Percentiles rank a stretch among this genome's conserved stretches.
These are phyloP conservation scores for Plasmodium ovale DNA, from an alignment of 169 alveolate species.

Conservation along the genomic window DNA sequence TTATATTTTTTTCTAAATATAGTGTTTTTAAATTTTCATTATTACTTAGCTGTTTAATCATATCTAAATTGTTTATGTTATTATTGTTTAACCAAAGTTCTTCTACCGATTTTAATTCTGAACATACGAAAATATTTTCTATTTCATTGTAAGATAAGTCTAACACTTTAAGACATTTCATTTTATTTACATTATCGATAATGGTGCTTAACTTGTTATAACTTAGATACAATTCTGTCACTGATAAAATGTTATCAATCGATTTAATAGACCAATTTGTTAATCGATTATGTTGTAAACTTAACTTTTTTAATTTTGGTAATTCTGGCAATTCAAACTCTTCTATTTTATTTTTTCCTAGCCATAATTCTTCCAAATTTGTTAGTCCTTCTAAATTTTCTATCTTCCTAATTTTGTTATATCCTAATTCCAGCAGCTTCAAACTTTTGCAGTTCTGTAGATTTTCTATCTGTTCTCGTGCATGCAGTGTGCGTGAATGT, in stretches of 20 bases:
- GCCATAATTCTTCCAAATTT: slow-evolving; percentile 88
- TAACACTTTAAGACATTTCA: slow-evolving; percentile 77
- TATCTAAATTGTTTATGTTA: slow-evolving; percentile 75
- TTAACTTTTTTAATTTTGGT: slow-evolving; percentile 82
- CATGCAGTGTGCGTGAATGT: too few relatives aligned
- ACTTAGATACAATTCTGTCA: slow-evolving; percentile 86
- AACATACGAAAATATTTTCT: slow-evolving; percentile 69
- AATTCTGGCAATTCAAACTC: slow-evolving; percentile 79
- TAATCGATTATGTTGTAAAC: slow-evolving; percentile 88
- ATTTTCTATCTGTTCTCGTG: slow-evolving; percentile 82
- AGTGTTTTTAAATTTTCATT: slow-evolving; percentile 82
- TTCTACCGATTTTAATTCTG: slow-evolving; percentile 80
- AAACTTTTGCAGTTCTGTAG: slow-evolving; percentile 80
- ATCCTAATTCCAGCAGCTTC: slow-evolving; percentile 89
- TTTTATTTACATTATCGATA: slow-evolving; percentile 3
- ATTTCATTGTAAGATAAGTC: slow-evolving; percentile 87
- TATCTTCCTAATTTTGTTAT: slow-evolving; percentile 87
- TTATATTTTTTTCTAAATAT: slow-evolving; percentile 87
- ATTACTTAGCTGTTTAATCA: slow-evolving; percentile 73
- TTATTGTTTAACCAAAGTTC: slow-evolving; percentile 90
- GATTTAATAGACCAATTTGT: slow-evolving; percentile 81
- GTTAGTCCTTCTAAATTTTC: slow-evolving; percentile 84
- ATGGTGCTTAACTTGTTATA: slow-evolving; percentile 79
- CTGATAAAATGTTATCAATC: slow-evolving; percentile 68
- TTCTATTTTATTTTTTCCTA: slow-evolving; percentile 91